Evolutionary conservation across 1,284 basidiomycete species (phyloP), one percentile per base, ranked within the genome.

Genomic region (Ganoderma meredithae): DNA sequence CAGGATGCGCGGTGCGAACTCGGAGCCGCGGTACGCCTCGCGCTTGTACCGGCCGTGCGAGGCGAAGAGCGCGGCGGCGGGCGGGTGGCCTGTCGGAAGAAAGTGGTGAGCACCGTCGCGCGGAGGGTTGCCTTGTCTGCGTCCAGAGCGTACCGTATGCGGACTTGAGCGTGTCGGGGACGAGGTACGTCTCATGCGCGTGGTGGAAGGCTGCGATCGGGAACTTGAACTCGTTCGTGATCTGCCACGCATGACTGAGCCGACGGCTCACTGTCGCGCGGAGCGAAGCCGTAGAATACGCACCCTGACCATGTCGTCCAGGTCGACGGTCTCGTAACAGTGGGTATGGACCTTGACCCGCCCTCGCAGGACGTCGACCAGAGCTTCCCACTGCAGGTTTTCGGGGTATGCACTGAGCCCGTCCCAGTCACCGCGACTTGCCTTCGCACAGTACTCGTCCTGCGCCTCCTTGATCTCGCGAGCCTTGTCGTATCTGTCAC

Each of bases 361-460:
- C 12, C 90, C 94, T 58, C 96, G 83, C n/a, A 98, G 84, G 12
- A 96, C 93, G 73, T 97, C 96, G 2, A 96, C 93, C 15, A 97
- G 82, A 4, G 91, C 91, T 75, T 97, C 96, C 87, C 92, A 94
- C 76, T 95, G 88, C 40, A 96, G 83, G 43, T 90, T 87, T 63
- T 94, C 89, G 0, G 96, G 95, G 79, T 94, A 95, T 8, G 73
- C 70, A 31, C 84, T 86, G 12, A 91, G 81, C 13, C 80, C 78
- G 1, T 84, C 78, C 90, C 92, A 95, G 65, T 89, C 76, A 5
- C 88, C 88, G 6, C 81, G 74, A 27, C 84, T 72, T 0, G 85
- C 90, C 69, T 86, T 86, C 19, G 75, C 73, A 71, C 94, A 95
- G 76, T 87, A 95, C 5, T 81, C 81, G 75, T 96, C 94, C 75